phyloP scores from a whole-genome alignment of 129 eudicot genomes.

The Heracleum sosnowskyi region DNA sequence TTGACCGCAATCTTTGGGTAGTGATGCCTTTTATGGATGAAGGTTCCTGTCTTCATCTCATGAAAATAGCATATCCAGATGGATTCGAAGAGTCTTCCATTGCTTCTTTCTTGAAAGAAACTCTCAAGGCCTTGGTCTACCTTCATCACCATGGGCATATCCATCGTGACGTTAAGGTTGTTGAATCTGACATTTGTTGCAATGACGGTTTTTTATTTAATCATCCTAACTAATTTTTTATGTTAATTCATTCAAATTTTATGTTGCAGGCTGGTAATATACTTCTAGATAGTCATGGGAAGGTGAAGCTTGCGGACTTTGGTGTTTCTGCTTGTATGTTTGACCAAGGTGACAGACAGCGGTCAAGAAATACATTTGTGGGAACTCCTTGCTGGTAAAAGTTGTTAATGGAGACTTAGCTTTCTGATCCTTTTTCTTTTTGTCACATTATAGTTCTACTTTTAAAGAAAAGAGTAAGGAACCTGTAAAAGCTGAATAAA shows the following conservation, averaged over 20 bases:
- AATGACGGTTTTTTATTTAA: neutral
- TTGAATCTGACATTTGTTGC: conserved; percentile 16
- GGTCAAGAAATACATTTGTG: conserved; percentile 93
- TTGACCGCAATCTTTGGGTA: conserved; percentile 90
- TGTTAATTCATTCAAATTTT: conserved; percentile 10
- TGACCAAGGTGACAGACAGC: conserved; percentile 95
- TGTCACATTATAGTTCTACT: neutral
- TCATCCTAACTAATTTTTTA: neutral
- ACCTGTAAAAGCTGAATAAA: neutral
- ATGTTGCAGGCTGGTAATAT: conserved; percentile 91
- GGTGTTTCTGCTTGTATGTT: conserved; percentile 99
- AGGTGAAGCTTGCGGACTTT: conserved; percentile 91
- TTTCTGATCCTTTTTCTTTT: neutral
- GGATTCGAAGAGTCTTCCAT: conserved; percentile 95
- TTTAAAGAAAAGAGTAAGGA: neutral
- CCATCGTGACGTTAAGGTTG: conserved; percentile 93
- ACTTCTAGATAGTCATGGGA: conserved; percentile 83
- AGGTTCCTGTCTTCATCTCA: conserved; percentile 97
- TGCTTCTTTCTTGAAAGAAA: conserved; percentile 75
- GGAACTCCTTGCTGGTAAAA: conserved; percentile 99
- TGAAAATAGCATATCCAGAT: conserved; percentile 90
- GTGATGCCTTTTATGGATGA: conserved; percentile 99
- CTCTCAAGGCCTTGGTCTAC: conserved; percentile 90
- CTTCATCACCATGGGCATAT: conserved; percentile 93
- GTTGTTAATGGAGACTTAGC: neutral